Evolutionary conservation across 495 filamentous ascomycete species (phyloP).

Genomic region (Mytilinidion resinicola): DNA sequence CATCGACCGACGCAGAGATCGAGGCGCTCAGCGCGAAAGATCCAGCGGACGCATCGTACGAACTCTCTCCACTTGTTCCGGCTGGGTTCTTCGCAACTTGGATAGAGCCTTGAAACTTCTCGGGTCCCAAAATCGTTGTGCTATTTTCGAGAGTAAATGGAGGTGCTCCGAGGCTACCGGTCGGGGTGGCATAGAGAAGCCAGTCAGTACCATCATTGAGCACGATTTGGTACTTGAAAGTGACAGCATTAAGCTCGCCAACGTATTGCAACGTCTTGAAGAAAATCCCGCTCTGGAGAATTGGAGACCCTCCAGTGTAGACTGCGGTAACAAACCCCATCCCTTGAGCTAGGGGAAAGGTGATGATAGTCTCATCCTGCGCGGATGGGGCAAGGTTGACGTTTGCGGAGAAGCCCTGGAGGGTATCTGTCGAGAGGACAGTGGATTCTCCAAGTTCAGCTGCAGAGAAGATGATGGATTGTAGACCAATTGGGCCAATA

Average conservation of each 20-base stretch:
- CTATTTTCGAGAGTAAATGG: slow-evolving; percentile 44
- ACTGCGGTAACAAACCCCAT: slow-evolving; percentile 79
- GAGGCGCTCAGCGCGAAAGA: slow-evolving; percentile 59
- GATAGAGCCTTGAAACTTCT: slow-evolving; percentile 60
- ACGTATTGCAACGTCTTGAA: slow-evolving; percentile 62
- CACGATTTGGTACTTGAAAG: slow-evolving; percentile 70
- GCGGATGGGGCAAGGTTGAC: slow-evolving; percentile 55
- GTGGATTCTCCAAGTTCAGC: slow-evolving; percentile 58
- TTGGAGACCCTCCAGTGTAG: slow-evolving; percentile 63
- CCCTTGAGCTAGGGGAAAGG: slow-evolving; percentile 81
- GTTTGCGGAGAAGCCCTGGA: slow-evolving; percentile 65
- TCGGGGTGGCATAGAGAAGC: slow-evolving; percentile 71
- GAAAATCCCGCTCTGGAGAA: slow-evolving; percentile 66
- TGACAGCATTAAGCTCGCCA: slow-evolving; percentile 48
- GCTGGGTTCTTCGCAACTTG: slow-evolving; percentile 73
- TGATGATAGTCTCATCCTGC: slow-evolving; percentile 52
- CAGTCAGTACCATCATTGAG: slow-evolving; percentile 70
- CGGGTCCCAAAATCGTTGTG: slow-evolving; percentile 45
- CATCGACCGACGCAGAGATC: slow-evolving; percentile 57
- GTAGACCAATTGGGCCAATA: slow-evolving; percentile 74
- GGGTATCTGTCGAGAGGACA: slow-evolving; percentile 54
- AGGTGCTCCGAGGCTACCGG: slow-evolving; percentile 42
- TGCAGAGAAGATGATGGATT: slow-evolving; percentile 73
- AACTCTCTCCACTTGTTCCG: slow-evolving; percentile 51
- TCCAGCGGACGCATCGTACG: slow-evolving; percentile 69